Conservation (phyloP, 257 asterid genomes). For the Marsdenia floribunda region DNA sequence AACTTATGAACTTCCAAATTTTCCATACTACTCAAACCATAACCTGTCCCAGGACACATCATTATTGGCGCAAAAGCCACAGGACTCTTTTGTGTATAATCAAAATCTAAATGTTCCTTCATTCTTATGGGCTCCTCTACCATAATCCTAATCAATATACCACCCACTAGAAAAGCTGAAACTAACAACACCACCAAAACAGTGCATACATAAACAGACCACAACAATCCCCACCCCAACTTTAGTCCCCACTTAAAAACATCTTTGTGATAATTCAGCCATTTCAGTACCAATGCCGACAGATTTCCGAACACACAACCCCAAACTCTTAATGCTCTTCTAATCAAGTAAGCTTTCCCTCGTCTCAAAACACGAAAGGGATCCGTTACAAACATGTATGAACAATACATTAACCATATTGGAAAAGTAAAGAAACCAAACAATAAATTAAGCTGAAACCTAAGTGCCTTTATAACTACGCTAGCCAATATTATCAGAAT, state of each 20-base stretch:
- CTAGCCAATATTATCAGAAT: constrained; percentile 37
- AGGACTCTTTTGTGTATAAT: constrained; percentile 78
- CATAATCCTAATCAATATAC: constrained; percentile 42
- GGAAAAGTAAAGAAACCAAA: constrained; percentile 41
- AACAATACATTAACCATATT: constrained; percentile 38
- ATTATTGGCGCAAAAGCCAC: constrained; percentile 63
- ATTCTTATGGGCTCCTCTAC: constrained; percentile 78
- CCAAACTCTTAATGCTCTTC: constrained; percentile 29
- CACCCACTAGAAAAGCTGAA: constrained; percentile 63
- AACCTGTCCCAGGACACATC: constrained; percentile 28
- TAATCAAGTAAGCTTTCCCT: constrained; percentile 28
- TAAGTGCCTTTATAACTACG: constrained; percentile 46
- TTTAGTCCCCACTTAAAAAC: constrained; percentile 64
- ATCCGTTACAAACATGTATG: constrained; percentile 55
- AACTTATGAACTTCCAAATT: constrained; percentile 29
- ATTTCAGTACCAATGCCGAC: constrained; percentile 34
- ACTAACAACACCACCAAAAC: constrained; percentile 60
- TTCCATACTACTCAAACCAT: constrained; percentile 34
- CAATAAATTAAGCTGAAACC: constrained; percentile 46
- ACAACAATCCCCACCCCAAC: constrained; percentile 85
- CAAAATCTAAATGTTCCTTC: constrained; percentile 62
- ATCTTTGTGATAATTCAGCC: constrained; percentile 55
- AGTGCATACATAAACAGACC: constrained; percentile 73
- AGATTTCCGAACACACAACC: constrained; percentile 27
- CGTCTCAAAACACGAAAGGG: constrained; percentile 51